phyloP scores from a whole-genome alignment of 2,329 filamentous ascomycete genomes.

The Colletotrichum caudatum region DNA sequence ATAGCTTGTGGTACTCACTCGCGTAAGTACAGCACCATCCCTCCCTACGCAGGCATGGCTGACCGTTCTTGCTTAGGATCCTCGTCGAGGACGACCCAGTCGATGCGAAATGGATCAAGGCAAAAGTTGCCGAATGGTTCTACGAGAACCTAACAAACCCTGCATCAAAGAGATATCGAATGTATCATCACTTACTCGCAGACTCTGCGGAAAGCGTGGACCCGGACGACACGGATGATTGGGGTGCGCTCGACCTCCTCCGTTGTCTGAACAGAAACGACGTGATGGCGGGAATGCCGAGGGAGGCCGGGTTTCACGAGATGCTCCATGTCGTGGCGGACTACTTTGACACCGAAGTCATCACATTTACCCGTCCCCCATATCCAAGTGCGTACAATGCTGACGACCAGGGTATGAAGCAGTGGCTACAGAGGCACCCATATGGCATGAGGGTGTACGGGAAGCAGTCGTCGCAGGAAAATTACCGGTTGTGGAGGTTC shows the following conservation, averaged over 20 bases:
- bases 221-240: background rate
- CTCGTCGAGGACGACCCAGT: background rate
- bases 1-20: conserved; percentile 31
- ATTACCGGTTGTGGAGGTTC: background rate
- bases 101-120: conserved; percentile 2
- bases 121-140: conserved; percentile 7
- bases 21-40: conserved; percentile 18
- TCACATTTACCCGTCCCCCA: conserved; percentile 20
- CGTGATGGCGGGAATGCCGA: background rate
- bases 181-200: conserved; percentile 27
- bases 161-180: conserved; percentile 4
- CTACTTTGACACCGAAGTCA: conserved; percentile 20
- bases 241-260: conserved; percentile 17
- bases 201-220: background rate
- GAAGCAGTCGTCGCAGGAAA: background rate
- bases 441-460: conserved; percentile 31
- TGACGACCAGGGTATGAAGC: background rate
- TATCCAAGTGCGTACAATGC: background rate
- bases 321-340: conserved; percentile 34
- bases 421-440: background rate
- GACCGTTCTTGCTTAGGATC: background rate
- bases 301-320: conserved; percentile 27
- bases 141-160: background rate
- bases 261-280: conserved; percentile 20
- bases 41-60: background rate